Evolutionary conservation across 106 monocot species (phyloP), one percentile per base, ranked within the genome.

Genomic region (Ottelia alismoides): DNA sequence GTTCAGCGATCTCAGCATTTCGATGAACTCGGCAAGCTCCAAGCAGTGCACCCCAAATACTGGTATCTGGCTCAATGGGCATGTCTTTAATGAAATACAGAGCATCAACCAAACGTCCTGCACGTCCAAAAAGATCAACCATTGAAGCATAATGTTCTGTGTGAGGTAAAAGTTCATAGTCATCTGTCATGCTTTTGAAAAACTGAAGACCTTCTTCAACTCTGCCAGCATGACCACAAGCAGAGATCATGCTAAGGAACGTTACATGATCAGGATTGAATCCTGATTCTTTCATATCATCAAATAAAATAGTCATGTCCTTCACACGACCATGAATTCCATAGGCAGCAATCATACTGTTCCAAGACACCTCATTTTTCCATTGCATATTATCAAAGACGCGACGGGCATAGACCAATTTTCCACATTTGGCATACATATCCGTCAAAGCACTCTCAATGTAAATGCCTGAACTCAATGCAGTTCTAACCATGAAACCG

Each of bases 291-390:
- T 77, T 60, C 96, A 89, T 98, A 40, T 72, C 62, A 14, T 68
- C 29, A 65, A 82, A 85, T 61, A 89, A 70, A 55, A n/a, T 46
- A 18, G 61, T 26, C 7, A 81, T 78, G 52, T 89, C 85, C 20
- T 70, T 44, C 30, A 79, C 27, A 27, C 67, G 78, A 26, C 96
- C 96, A 65, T 98, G 79, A 48, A 78, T 59, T 35, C 89, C 85
- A 71, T 77, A 80, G 26, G 96, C 74, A 62, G 81, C 69, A 62
- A 98, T 89, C 9, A 98, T 79, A 52, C 85, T 98, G 61, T 98
- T 98, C 96, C 96, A 98, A 9, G 96, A 89, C 1, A 98, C 85
- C 30, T 82, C 85, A 68, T 73, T 89, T 60, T 76, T 89, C 20
- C 55, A 57, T 11, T 53, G 52, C 89, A 85, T 98, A 24, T 49